Percentiles rank a stretch among this genome's conserved stretches.
Conservation (phyloP, 768 basidiomycete species). For the Daedalea quercina region DNA sequence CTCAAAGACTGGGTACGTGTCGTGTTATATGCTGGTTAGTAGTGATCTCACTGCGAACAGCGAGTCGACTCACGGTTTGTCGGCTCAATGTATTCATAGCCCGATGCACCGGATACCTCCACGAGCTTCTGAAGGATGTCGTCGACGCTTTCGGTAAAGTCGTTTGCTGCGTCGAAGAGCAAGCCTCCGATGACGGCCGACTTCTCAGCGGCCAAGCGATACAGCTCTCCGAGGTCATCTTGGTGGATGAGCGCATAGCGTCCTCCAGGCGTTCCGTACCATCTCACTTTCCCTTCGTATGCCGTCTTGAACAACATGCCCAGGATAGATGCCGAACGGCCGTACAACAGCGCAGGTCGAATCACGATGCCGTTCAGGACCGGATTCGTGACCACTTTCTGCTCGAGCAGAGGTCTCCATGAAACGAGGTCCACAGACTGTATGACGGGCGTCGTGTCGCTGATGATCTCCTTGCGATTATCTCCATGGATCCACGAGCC, state of each 20-base stretch:
- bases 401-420: constrained; percentile 31
- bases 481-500: constrained; percentile 41
- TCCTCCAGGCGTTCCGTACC: constrained; percentile 29
- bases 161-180: constrained; percentile 36
- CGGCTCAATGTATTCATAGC: constrained; percentile 28
- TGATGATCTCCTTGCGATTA: constrained; percentile 24
- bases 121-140: constrained; percentile 33
- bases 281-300: constrained; percentile 24
- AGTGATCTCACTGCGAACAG: neutral
- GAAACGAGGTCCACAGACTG: constrained; percentile 20
- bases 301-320: constrained; percentile 26
- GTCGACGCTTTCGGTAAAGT: constrained; percentile 32
- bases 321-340: constrained; percentile 32
- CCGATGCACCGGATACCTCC: constrained; percentile 30
- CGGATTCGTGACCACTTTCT: constrained; percentile 21
- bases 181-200: constrained; percentile 29
- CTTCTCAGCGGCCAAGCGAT: constrained; percentile 33
- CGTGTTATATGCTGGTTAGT: neutral
- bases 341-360: constrained; percentile 38
- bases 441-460: constrained; percentile 28
- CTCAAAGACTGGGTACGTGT: constrained; percentile 26
- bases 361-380: constrained; percentile 38
- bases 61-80: constrained; percentile 26
- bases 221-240: constrained; percentile 42
- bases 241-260: constrained; percentile 31